Evolutionary conservation across 2,329 filamentous ascomycete genomes (phyloP), one percentile per base, ranked within the genome.

Genomic region (Fusarium sp.): DNA sequence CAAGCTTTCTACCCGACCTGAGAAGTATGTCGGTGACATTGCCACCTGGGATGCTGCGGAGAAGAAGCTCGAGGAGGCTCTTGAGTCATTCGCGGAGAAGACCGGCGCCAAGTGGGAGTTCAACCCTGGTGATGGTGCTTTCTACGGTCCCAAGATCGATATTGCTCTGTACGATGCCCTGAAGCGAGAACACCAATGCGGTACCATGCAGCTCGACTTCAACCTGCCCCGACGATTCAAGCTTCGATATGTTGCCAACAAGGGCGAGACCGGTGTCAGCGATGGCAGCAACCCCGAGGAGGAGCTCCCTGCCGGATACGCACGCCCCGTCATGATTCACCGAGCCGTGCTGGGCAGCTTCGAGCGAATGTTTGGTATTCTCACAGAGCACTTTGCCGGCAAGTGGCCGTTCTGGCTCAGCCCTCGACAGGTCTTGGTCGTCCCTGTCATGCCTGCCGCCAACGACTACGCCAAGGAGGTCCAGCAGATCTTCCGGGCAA

Each of bases 111-210:
- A 89, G 67, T 99, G 96, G 96, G 91, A 93, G 78, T 84, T 97
- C 51, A 97, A 98, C 80, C 91, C 93, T 62, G 96, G 95, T 58
- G 96, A 99, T 74, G 96, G 96, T 76, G 96, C 96, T 53, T 99
- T 98, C 82, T 99, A 99, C 79, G 96, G 96, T 3, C 96, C 96
- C 51, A 99, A 99, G 87, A 97, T 98, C 73, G 96, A 99, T 75
- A 96, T 99, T 76, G 96, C 93, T 65, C 94, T 99, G 75, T 90
- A 90, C 51, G 95, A 97, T 80, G 93, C 93, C 45, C 84, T 97
- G 71, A 89, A 89, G 79, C 88, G 94, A 77, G 92, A 80, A 55
- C 76, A 78, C 66, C 78, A 81, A 72, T 80, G 78, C 66, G 79
- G 95, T 72, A 98, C 95, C 14, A 97, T 98, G 71, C 95, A 98